Base-by-base conservation (phyloP, 768 basidiomycete genomes). In the Glaciozyma martinii region DNA sequence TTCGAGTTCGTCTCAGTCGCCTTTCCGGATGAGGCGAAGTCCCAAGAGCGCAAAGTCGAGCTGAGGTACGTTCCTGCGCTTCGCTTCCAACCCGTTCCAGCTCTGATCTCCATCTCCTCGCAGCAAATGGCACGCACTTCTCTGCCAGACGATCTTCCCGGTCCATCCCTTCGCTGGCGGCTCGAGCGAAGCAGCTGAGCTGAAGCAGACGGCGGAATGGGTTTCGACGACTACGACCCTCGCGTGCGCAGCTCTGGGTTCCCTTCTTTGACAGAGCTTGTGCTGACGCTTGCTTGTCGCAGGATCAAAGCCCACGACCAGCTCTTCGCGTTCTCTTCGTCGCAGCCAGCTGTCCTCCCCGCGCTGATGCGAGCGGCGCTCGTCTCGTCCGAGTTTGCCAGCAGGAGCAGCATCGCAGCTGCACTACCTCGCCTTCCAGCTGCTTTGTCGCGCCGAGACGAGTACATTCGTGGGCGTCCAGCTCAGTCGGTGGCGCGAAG, bases 371-470 rank as follows among this genome's bases (percentile, higher is more conserved):
- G 49, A 5, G 12, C 27, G 3, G 49, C 49, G 5, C n/a, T n/a
- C 12, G 8, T 50, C 23, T n/a, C 49, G n/a, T 23, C 49, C 19
- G 49, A n/a, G 13, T 25, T n/a, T 6, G n/a, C 49, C 21, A 27
- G 12, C 23, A 25, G n/a, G 12, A 25, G n/a, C 49, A 13, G n/a
- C n/a, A 13, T 27, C 4, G 23, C 27, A 12, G n/a, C 23, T 19
- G 21, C 19, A 10, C 47, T 21, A 9, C 13, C 25, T 23, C 47
- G 23, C 9, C 47, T 49, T 3, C 23, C 27, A 13, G 27, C 5
- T 3, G 3, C 5, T 2, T 12, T 3, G n/a, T 25, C 21, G 4
- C 23, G 19, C n/a, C n/a, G 27, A 23, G 3, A 13, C 1, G 23
- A n/a, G 19, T 50, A n/a, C 23, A 1, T 13, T 5, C 21, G n/a